Conservation (phyloP, 768 basidiomycete species). For the Russula ochroleuca region DNA sequence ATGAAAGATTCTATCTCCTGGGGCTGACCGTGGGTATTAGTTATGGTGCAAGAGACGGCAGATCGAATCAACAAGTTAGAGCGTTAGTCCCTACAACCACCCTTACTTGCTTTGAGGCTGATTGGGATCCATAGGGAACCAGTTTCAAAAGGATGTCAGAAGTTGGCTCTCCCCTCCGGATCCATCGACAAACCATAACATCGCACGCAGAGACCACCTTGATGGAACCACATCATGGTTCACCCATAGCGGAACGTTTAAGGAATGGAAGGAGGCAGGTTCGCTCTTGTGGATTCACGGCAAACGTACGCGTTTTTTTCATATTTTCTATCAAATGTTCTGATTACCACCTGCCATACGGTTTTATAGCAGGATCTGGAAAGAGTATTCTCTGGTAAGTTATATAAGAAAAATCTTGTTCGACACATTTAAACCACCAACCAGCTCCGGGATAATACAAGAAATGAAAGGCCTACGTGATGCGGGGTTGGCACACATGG, state of each 20-base stretch:
- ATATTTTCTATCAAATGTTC: not conserved
- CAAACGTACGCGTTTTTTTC: not conserved
- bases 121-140: not conserved
- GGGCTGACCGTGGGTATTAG: not conserved
- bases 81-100: not conserved
- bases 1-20: not conserved
- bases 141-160: not conserved
- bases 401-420: too few relatives aligned
- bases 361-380: not conserved
- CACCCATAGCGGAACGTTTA: not conserved
- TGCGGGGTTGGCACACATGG: not conserved
- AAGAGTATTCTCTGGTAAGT: not conserved
- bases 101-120: too few relatives aligned
- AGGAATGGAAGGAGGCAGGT: not conserved
- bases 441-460: not conserved
- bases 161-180: not conserved
- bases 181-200: constrained; percentile 2
- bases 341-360: not conserved
- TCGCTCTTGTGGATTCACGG: not conserved
- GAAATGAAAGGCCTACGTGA: not conserved
- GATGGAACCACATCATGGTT: not conserved
- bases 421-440: not conserved
- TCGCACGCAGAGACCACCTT: not conserved
- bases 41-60: not conserved
- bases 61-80: not conserved